Conservation (phyloP, 108 stramenopile species). For the Skeletonema marinoi region DNA sequence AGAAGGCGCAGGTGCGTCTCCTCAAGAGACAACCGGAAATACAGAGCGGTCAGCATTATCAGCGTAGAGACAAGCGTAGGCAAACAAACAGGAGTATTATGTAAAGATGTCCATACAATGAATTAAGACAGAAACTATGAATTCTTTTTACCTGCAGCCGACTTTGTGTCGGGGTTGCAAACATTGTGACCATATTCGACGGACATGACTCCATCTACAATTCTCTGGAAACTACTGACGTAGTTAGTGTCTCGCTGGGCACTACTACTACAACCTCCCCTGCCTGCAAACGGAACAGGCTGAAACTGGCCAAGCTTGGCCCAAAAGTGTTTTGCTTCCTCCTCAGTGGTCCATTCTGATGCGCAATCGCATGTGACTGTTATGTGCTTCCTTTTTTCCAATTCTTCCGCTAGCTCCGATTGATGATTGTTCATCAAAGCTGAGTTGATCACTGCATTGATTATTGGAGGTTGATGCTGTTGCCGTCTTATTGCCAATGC, state of each 20-base stretch:
- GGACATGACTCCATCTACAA: slow-evolving; percentile 41
- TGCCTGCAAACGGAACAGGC: slow-evolving; percentile 24
- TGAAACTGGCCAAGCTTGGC: slow-evolving; percentile 11
- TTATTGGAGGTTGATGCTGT: slow-evolving; percentile 40
- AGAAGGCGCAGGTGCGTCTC: background rate
- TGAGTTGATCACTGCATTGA: slow-evolving; percentile 88
- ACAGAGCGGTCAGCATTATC: background rate
- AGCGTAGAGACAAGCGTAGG: background rate
- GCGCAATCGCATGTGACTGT: slow-evolving; percentile 38
- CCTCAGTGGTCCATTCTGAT: slow-evolving; percentile 25
- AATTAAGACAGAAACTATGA: background rate
- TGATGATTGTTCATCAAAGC: slow-evolving; percentile 96
- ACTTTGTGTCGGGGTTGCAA: background rate
- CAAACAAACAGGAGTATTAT: background rate
- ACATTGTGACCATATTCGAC: background rate
- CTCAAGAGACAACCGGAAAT: background rate
- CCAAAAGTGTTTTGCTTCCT: slow-evolving; percentile 30
- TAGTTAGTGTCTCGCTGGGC: background rate
- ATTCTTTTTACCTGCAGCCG: background rate
- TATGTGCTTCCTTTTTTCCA: slow-evolving; percentile 68
- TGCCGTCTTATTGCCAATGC: slow-evolving; percentile 38
- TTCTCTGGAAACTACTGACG: slow-evolving; percentile 27
- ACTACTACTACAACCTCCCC: background rate
- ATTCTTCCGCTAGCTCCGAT: slow-evolving; percentile 86
- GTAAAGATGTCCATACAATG: background rate